These are phyloP conservation scores for Lentinula detonsa DNA, from an alignment of 768 basidiomycete genomes.

Conservation along the genomic window DNA sequence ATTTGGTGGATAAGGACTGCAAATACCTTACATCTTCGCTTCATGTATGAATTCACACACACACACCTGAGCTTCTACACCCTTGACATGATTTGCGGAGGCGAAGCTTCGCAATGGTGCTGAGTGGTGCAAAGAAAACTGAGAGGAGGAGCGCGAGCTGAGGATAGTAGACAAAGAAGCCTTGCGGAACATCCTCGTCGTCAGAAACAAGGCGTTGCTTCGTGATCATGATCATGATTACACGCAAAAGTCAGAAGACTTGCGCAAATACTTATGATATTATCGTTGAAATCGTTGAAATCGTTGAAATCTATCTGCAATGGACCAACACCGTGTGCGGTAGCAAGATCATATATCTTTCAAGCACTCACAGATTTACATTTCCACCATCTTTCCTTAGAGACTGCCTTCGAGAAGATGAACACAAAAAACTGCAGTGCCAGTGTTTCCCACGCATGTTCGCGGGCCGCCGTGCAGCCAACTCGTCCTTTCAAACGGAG, in stretches of 20 bases:
- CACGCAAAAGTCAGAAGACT: not conserved
- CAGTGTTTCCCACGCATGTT: too few relatives aligned
- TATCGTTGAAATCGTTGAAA: too few relatives aligned
- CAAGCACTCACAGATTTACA: too few relatives aligned
- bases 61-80: conserved; percentile 73
- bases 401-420: too few relatives aligned
- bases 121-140: conserved; percentile 63
- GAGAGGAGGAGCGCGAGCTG: conserved; percentile 21
- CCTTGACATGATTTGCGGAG: conserved; percentile 69
- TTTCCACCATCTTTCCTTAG: too few relatives aligned
- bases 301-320: too few relatives aligned
- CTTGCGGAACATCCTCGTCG: conserved; percentile 53
- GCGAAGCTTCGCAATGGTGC: conserved; percentile 46
- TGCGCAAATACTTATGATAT: too few relatives aligned
- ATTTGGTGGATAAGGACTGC: conserved; percentile 39
- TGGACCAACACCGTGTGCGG: too few relatives aligned
- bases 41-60: not conserved
- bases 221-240: not conserved
- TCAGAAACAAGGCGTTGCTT: not conserved
- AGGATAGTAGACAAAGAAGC: conserved; percentile 46
- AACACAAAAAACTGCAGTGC: too few relatives aligned
- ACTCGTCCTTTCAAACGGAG: too few relatives aligned
- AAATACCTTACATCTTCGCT: conserved; percentile 33
- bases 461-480: too few relatives aligned
- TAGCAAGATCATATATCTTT: too few relatives aligned